Percentiles rank a stretch among this genome's conserved stretches.
Conservation (phyloP, 805 yeast species). For the Nakazawaea ambrosiae region DNA sequence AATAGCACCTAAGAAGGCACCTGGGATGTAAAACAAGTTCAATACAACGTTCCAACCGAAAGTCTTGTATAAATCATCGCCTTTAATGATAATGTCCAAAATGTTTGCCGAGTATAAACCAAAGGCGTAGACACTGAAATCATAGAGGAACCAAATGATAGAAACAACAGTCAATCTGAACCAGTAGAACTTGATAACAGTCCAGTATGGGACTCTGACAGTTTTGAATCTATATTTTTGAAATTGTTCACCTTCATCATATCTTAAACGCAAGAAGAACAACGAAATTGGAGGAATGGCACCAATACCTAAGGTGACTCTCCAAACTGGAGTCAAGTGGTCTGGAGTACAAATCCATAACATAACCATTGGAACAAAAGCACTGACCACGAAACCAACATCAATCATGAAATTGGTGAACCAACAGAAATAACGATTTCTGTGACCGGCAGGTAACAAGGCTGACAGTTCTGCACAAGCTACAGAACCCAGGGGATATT, state of each 20-base stretch:
- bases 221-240: conserved; percentile 62
- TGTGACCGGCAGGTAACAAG: conserved; percentile 66
- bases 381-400: conserved; percentile 71
- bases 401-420: conserved; percentile 89
- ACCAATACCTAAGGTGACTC: conserved; percentile 84
- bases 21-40: conserved; percentile 85
- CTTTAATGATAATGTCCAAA: conserved; percentile 49
- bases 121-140: conserved; percentile 81
- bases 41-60: conserved; percentile 93
- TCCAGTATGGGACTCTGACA: conserved; percentile 57
- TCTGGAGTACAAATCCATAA: conserved; percentile 72
- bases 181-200: conserved; percentile 76
- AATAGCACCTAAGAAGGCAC: conserved; percentile 81
- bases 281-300: conserved; percentile 80
- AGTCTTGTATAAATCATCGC: conserved; percentile 56
- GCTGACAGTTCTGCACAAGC: conserved; percentile 91
- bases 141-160: conserved; percentile 86
- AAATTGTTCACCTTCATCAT: conserved; percentile 69
- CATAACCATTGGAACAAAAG: conserved; percentile 82
- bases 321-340: conserved; percentile 82
- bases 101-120: conserved; percentile 78
- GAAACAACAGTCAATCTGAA: conserved; percentile 66
- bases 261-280: conserved; percentile 69
- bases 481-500: conserved; percentile 89
- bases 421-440: conserved; percentile 86